Conservation (phyloP, 2,329 filamentous ascomycete species). For the Coniochaeta sp. region DNA sequence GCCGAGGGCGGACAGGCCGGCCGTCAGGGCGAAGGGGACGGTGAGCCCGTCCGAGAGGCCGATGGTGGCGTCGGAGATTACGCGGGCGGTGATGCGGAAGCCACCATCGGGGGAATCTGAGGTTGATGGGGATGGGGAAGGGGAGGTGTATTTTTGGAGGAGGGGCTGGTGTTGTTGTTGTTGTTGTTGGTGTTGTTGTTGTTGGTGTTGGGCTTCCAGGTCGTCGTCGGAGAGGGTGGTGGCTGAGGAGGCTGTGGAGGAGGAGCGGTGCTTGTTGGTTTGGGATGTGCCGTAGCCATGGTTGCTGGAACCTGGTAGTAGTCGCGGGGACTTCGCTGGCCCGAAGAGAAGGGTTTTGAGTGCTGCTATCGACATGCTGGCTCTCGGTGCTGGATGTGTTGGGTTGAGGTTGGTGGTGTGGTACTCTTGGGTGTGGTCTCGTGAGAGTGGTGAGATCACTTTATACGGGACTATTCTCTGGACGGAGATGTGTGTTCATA, state of each 20-base stretch:
- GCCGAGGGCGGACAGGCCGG: constrained; percentile 57
- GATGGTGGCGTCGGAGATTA: constrained; percentile 60
- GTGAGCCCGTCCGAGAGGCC: constrained; percentile 70
- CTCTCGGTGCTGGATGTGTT: not conserved
- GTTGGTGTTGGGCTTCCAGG: constrained; percentile 6
- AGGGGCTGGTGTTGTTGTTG: too few species aligned
- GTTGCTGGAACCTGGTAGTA: not conserved
- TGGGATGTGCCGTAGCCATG: not conserved
- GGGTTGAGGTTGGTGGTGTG: not conserved
- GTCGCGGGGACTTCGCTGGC: not conserved
- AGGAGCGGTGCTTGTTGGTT: not conserved
- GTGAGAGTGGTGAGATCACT: not conserved
- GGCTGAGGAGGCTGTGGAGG: not conserved
- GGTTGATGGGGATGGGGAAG: not conserved
- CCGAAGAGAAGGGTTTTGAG: constrained; percentile 7
- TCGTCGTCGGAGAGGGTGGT: not conserved
- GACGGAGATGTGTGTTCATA: not conserved
- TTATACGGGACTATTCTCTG: not conserved
- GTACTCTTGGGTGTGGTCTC: not conserved
- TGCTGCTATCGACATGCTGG: constrained; percentile 5
- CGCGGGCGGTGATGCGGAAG: constrained; percentile 22
- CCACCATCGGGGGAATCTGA: not conserved
- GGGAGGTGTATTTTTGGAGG: not conserved
- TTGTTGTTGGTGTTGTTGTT: not conserved
- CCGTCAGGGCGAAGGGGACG: constrained; percentile 68